phyloP scores from a whole-genome alignment of 2,329 filamentous ascomycete species.

The Coniochaeta pulveracea region DNA sequence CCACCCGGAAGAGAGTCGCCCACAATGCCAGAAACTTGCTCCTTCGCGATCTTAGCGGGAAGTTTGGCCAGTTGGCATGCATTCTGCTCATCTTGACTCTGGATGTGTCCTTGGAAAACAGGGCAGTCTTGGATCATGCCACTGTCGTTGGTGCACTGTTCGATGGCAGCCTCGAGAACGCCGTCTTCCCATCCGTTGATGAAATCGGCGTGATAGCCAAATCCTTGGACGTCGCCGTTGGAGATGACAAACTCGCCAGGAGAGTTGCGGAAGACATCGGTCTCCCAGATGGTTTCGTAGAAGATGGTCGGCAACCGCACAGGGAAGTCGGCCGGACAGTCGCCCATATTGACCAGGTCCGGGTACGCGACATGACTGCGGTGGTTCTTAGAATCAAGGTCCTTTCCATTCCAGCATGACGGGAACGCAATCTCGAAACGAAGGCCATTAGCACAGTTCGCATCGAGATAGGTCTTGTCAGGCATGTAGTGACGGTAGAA shows the following conservation, averaged over 20 bases:
- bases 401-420: slow-evolving; percentile 75
- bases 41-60: slow-evolving; percentile 40
- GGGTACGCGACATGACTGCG: slow-evolving; percentile 68
- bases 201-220: slow-evolving; percentile 71
- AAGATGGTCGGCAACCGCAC: slow-evolving; percentile 64
- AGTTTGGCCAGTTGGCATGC: slow-evolving; percentile 49
- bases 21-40: slow-evolving; percentile 47
- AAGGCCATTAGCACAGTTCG: slow-evolving; percentile 70
- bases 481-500: slow-evolving; percentile 76
- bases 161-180: slow-evolving; percentile 60
- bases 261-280: slow-evolving; percentile 48
- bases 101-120: slow-evolving; percentile 63
- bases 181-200: slow-evolving; percentile 63
- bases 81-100: slow-evolving; percentile 39
- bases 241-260: slow-evolving; percentile 63
- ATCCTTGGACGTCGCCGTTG: slow-evolving; percentile 68
- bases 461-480: slow-evolving; percentile 67
- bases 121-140: slow-evolving; percentile 65
- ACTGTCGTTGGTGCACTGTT: slow-evolving; percentile 60
- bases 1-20: slow-evolving; percentile 53
- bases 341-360: slow-evolving; percentile 61
- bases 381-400: slow-evolving; percentile 43
- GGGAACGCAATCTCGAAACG: slow-evolving; percentile 82
- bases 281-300: slow-evolving; percentile 79
- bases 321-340: slow-evolving; percentile 59